Evolutionary conservation across 352 stramenopile genomes (phyloP).

Genomic region (Phytophthora idaei): DNA sequence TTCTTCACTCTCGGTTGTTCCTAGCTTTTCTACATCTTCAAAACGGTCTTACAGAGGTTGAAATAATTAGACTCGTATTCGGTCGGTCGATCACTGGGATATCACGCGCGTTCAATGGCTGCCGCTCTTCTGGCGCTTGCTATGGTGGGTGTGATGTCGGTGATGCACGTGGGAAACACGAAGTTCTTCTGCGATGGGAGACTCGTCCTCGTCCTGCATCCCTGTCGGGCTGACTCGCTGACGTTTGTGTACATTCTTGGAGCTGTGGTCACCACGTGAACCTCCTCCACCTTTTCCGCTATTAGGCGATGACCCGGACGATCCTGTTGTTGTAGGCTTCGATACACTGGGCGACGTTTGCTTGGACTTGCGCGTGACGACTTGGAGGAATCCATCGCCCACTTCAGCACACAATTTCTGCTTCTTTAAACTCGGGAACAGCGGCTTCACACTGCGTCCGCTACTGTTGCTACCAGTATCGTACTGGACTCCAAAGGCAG

Average conservation of each 20-base stretch:
- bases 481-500: conserved; percentile 25
- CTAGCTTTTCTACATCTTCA: conserved; percentile 46
- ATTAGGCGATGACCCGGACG: conserved; percentile 13
- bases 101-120: conserved; percentile 5
- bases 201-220: conserved; percentile 45
- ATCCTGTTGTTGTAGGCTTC: conserved; percentile 21
- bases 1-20: conserved; percentile 28
- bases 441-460: conserved; percentile 31
- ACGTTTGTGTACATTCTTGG: conserved; percentile 53
- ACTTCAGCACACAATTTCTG: conserved; percentile 55
- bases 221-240: conserved; percentile 37
- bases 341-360: conserved; percentile 15
- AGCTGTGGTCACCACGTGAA: conserved; percentile 21
- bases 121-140: conserved; percentile 55
- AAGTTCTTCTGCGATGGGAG: conserved; percentile 47
- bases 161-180: conserved; percentile 35
- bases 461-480: conserved; percentile 24
- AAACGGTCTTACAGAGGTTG: conserved; percentile 38
- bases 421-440: conserved; percentile 61
- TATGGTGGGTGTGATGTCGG: conserved; percentile 43
- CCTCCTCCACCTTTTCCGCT: conserved; percentile 21
- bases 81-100: conserved; percentile 9
- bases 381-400: conserved; percentile 41
- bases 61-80: conserved; percentile 47
- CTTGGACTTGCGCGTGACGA: conserved; percentile 51